Evolutionary conservation across 192 early-diverging fungal genomes (phyloP).

Genomic region (Lunasporangiospora selenospora): DNA sequence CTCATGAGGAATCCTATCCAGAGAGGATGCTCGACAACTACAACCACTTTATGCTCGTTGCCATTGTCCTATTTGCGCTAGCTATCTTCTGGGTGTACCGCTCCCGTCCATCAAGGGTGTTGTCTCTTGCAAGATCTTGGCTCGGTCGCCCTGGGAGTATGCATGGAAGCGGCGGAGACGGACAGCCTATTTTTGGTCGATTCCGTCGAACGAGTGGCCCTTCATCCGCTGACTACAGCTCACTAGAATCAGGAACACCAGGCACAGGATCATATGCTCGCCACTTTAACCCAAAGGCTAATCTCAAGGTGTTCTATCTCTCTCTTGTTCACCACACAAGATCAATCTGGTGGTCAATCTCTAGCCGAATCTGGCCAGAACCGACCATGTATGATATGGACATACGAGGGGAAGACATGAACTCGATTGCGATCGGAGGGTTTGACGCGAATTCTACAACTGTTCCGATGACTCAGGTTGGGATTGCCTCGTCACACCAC

Average conservation of each 20-base stretch:
- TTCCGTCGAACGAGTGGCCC: conserved; percentile 22
- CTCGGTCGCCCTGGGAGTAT: conserved; percentile 15
- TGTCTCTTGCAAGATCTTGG: conserved; percentile 11
- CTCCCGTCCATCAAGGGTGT: conserved; percentile 25
- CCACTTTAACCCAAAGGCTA: conserved; percentile 23
- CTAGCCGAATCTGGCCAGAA: conserved; percentile 38
- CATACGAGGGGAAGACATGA: conserved; percentile 10
- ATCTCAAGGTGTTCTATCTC: conserved; percentile 36
- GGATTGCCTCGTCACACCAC: conserved; percentile 8
- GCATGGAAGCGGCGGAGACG: neutral
- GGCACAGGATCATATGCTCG: conserved; percentile 20
- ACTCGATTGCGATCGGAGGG: conserved; percentile 32
- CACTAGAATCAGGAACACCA: conserved; percentile 29
- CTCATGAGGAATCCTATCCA: conserved; percentile 36
- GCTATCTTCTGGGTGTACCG: conserved; percentile 33
- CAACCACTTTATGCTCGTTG: conserved; percentile 41
- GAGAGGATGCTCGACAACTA: conserved; percentile 45
- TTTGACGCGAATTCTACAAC: conserved; percentile 26
- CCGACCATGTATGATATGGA: conserved; percentile 11
- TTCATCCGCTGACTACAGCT: conserved; percentile 26
- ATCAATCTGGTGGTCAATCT: conserved; percentile 34
- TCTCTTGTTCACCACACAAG: conserved; percentile 35
- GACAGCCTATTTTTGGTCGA: conserved; percentile 26
- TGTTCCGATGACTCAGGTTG: conserved; percentile 12
- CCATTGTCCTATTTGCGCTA: conserved; percentile 24